A percentile compares a stretch with the other conserved stretches of the same genome.
Conservation (phyloP, 1,284 basidiomycete species). For the Trichosporon sp. region DNA sequence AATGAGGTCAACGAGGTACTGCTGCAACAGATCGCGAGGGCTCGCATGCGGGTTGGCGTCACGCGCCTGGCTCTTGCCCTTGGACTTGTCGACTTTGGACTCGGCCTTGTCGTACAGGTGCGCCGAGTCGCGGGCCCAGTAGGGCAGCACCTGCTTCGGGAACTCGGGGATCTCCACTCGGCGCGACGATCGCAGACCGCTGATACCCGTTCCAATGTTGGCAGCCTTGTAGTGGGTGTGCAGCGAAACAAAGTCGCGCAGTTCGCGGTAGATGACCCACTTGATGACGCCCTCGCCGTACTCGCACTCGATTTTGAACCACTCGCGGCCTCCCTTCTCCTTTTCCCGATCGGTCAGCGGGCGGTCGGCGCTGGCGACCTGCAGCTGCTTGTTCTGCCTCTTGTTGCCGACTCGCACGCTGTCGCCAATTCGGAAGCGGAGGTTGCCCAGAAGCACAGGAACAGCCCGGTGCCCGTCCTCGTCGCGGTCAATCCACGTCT, state of each 20-base stretch:
- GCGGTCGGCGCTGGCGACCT: neutral
- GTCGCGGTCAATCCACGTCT: slow-evolving; percentile 87
- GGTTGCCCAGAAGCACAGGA: slow-evolving; percentile 65
- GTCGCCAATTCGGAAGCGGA: slow-evolving; percentile 48
- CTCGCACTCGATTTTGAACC: slow-evolving; percentile 63
- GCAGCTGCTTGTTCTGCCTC: neutral
- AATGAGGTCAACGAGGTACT: slow-evolving; percentile 83
- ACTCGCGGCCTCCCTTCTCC: slow-evolving; percentile 37
- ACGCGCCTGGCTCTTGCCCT: neutral
- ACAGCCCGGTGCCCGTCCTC: slow-evolving; percentile 79
- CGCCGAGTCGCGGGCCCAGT: slow-evolving; percentile 49
- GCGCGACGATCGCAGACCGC: slow-evolving; percentile 56
- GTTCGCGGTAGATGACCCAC: slow-evolving; percentile 94
- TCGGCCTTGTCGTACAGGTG: slow-evolving; percentile 55
- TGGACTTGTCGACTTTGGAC: slow-evolving; percentile 1
- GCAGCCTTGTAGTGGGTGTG: slow-evolving; percentile 89
- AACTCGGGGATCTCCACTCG: slow-evolving; percentile 84
- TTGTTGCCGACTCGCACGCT: slow-evolving; percentile 24
- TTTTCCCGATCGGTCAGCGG: neutral
- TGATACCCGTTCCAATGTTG: slow-evolving; percentile 57
- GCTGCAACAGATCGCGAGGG: slow-evolving; percentile 73
- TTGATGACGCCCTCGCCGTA: slow-evolving; percentile 91
- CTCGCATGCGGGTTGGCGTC: slow-evolving; percentile 37
- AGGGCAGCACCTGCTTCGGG: slow-evolving; percentile 70
- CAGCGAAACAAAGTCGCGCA: slow-evolving; percentile 85